Percentiles rank a stretch among this genome's conserved stretches.
Evolutionary conservation across 2,329 filamentous ascomycete species (phyloP).

Genomic region (Fusarium redolens): DNA sequence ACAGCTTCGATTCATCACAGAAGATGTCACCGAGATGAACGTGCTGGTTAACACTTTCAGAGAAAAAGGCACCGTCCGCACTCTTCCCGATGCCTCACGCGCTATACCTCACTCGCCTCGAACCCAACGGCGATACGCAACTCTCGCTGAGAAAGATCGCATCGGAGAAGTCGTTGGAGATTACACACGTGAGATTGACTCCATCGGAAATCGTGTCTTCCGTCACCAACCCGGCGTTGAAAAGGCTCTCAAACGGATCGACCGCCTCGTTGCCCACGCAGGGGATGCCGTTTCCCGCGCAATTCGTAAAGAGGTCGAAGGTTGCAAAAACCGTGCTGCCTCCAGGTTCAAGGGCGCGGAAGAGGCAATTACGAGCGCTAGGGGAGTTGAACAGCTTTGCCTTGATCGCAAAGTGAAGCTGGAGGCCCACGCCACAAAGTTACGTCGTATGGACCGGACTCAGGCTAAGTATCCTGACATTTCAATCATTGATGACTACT

Average conservation of each 20-base stretch:
- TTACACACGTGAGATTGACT: not conserved
- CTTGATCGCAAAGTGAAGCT: slow-evolving; percentile 3
- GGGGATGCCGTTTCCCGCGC: not conserved
- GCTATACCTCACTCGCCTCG: not conserved
- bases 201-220: not conserved
- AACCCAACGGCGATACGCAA: not conserved
- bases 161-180: not conserved
- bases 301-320: slow-evolving; percentile 3
- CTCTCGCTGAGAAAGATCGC: slow-evolving; percentile 14
- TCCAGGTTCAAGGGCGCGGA: not conserved
- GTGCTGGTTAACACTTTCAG: not conserved
- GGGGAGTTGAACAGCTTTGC: not conserved
- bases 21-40: not conserved
- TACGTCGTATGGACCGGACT: slow-evolving; percentile 10
- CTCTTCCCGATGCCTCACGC: not conserved
- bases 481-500: not conserved
- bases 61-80: not conserved
- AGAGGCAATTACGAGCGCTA: not conserved
- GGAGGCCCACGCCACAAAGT: slow-evolving; percentile 6
- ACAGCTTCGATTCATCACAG: not conserved
- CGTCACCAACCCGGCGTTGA: not conserved
- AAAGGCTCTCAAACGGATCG: not conserved
- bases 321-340: slow-evolving; percentile 3
- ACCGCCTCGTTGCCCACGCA: not conserved
- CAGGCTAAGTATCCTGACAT: not conserved